Conservation (phyloP, 2,329 filamentous ascomycete species). For the Scortechinia acanthostroma region DNA sequence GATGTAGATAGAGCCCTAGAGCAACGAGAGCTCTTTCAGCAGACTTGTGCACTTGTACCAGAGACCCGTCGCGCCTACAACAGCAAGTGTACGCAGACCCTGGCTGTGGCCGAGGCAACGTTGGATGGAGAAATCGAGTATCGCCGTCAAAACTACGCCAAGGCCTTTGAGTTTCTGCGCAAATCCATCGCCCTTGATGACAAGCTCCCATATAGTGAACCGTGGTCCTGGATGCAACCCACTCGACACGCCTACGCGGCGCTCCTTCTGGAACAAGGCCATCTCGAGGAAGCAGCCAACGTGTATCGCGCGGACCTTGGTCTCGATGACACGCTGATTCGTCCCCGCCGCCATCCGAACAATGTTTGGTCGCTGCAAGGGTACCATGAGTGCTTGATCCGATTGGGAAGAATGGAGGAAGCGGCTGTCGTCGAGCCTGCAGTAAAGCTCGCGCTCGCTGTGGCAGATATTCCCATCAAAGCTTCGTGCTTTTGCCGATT, state of each 20-base stretch:
- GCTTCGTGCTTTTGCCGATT: constrained; percentile 5
- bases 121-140: constrained; percentile 71
- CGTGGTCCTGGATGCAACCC: constrained; percentile 77
- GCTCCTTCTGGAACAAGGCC: constrained; percentile 59
- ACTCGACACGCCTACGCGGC: constrained; percentile 66
- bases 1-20: constrained; percentile 42
- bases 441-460: constrained; percentile 20
- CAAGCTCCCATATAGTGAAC: constrained; percentile 62
- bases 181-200: constrained; percentile 54
- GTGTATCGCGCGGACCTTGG: constrained; percentile 59
- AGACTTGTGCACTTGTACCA: constrained; percentile 42
- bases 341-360: constrained; percentile 60
- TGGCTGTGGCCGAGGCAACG: constrained; percentile 57
- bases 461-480: constrained; percentile 3
- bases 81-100: constrained; percentile 56
- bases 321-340: constrained; percentile 47
- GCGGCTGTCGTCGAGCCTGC: constrained; percentile 30
- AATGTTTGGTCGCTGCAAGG: constrained; percentile 74
- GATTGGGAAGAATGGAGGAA: constrained; percentile 37
- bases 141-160: constrained; percentile 45
- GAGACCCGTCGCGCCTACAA: constrained; percentile 60
- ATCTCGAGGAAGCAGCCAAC: constrained; percentile 41
- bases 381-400: constrained; percentile 61
- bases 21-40: constrained; percentile 39
- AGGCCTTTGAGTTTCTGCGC: constrained; percentile 51